Conservation (phyloP, 768 basidiomycete species). For the Rhizopogon roseolus region DNA sequence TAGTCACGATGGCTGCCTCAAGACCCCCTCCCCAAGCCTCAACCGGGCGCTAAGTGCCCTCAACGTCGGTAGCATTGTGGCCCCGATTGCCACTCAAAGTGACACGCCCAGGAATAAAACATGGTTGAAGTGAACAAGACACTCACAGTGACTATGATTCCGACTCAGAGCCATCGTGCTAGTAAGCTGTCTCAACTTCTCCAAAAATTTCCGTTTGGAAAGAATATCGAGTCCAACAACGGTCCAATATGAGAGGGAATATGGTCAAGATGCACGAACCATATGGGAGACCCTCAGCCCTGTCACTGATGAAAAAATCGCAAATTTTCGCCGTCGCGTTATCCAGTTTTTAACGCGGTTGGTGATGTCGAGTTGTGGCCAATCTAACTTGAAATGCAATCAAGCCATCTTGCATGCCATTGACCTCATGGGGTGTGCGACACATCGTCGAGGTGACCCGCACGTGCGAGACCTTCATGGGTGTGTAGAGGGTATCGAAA, state of each 20-base stretch:
- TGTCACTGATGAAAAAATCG: neutral
- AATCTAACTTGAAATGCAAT: neutral
- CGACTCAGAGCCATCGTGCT: neutral
- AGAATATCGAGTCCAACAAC: neutral
- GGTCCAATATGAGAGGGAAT: neutral
- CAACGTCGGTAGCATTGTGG: neutral
- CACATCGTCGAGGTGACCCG: neutral
- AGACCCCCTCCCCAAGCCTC: neutral
- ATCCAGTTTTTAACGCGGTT: neutral
- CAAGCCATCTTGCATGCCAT: neutral
- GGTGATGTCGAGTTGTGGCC: neutral
- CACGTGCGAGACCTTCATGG: neutral
- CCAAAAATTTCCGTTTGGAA: neutral
- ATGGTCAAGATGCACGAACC: neutral
- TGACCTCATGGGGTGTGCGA: neutral
- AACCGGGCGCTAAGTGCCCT: neutral
- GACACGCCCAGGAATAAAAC: neutral
- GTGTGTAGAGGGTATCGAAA: neutral
- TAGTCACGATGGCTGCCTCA: neutral
- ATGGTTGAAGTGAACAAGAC: constrained; percentile 4
- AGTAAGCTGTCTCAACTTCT: neutral
- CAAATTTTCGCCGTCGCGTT: neutral
- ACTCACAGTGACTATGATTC: constrained; percentile 4
- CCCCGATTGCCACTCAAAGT: neutral
- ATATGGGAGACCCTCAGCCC: neutral